Percentiles rank a stretch among this genome's conserved stretches.
Conservation (phyloP, 768 basidiomycete species). For the Glaciozyma martinii region DNA sequence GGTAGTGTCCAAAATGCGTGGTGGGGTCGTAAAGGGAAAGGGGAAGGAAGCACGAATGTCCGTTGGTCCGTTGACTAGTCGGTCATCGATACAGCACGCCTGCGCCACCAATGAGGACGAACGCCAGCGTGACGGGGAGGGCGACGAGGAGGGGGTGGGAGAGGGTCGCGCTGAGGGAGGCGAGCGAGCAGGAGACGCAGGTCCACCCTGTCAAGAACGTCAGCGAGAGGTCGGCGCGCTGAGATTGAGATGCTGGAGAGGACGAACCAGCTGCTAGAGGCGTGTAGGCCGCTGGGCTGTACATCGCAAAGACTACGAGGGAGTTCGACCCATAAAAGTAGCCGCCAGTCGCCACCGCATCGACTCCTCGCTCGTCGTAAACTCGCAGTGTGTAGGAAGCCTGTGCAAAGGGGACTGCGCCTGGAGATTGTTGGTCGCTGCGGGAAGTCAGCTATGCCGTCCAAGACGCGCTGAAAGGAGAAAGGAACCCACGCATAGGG, state of each 20-base stretch:
- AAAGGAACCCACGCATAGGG: conserved; percentile 45
- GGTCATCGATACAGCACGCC: conserved; percentile 19
- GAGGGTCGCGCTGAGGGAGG: not conserved
- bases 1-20: not conserved
- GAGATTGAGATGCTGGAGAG: not conserved
- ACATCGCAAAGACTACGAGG: conserved; percentile 66
- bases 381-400: conserved; percentile 70
- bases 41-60: not conserved
- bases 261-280: conserved; percentile 11
- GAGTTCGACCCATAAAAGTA: conserved; percentile 59
- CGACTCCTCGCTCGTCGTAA: conserved; percentile 69
- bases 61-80: not conserved
- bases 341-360: conserved; percentile 53
- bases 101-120: conserved; percentile 28
- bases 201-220: conserved; percentile 29
- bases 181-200: conserved; percentile 35
- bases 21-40: not conserved
- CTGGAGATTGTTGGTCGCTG: conserved; percentile 54
- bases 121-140: conserved; percentile 22
- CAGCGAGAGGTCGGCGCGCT: not conserved
- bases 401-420: conserved; percentile 60
- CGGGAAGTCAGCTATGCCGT: not conserved
- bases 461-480: not conserved
- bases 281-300: conserved; percentile 41
- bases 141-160: conserved; percentile 21